Evolutionary conservation across 1,139 yeast species (phyloP).

Genomic region (Geotrichum carabidarum): DNA sequence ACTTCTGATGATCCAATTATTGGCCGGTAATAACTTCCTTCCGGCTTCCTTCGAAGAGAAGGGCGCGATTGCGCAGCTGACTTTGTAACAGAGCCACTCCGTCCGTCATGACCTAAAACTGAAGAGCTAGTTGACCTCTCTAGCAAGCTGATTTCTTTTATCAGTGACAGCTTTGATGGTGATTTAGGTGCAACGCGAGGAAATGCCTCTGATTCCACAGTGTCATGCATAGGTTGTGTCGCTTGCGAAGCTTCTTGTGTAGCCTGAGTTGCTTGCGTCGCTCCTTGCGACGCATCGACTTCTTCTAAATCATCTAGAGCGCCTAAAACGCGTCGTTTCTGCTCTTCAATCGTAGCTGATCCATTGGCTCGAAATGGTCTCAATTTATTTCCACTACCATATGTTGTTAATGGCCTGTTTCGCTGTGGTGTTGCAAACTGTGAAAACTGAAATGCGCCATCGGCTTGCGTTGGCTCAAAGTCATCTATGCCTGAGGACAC

Average conservation of each 20-base stretch:
- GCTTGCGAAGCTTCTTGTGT: neutral
- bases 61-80: neutral
- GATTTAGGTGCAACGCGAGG: too few species aligned
- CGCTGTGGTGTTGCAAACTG: neutral
- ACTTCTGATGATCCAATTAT: neutral
- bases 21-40: neutral
- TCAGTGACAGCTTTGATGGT: too few species aligned
- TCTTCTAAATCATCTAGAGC: neutral
- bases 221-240: neutral
- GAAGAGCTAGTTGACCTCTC: too few species aligned
- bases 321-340: neutral
- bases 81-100: neutral
- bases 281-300: slow-evolving; percentile 1
- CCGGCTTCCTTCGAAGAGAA: neutral
- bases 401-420: neutral
- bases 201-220: too few species aligned
- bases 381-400: neutral
- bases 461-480: neutral
- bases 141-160: too few species aligned
- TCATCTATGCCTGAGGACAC: neutral
- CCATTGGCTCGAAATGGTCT: slow-evolving; percentile 2
- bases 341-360: neutral
- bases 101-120: neutral
- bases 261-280: slow-evolving; percentile 4
- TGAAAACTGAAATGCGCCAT: neutral